Percentiles rank a stretch among this genome's conserved stretches.
phyloP scores from a whole-genome alignment of 2,329 filamentous ascomycete species.

The Metarhizium guizhouense region DNA sequence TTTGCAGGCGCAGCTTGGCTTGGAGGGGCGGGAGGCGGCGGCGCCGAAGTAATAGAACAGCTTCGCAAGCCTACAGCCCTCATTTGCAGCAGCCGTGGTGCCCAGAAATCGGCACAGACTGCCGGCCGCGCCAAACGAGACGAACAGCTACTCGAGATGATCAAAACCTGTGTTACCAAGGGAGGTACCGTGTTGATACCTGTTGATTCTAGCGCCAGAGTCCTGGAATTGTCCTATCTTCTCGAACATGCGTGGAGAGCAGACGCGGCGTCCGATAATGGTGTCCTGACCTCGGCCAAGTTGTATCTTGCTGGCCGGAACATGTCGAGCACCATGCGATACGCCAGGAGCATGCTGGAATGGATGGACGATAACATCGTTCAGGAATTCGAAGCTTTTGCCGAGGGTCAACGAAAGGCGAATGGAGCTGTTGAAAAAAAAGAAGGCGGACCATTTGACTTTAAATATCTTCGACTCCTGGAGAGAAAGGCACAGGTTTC shows the following conservation, averaged over 20 bases:
- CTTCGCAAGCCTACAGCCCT: conserved; percentile 87
- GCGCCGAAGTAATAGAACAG: conserved; percentile 87
- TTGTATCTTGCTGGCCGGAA: conserved; percentile 82
- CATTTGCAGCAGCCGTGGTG: conserved; percentile 80
- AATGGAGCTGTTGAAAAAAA: conserved; percentile 41
- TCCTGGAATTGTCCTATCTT: conserved; percentile 84
- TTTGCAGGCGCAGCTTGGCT: conserved; percentile 91
- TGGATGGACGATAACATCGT: conserved; percentile 99
- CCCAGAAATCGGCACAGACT: conserved; percentile 59
- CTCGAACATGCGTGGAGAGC: conserved; percentile 86
- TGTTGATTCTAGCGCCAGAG: conserved; percentile 88
- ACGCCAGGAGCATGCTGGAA: conserved; percentile 91
- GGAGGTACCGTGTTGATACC: conserved; percentile 91
- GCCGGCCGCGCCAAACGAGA: conserved; percentile 75
- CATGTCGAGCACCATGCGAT: conserved; percentile 78
- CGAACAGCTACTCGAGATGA: conserved; percentile 73
- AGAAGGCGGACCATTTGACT: conserved; percentile 73
- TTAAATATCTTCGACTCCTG: conserved; percentile 73
- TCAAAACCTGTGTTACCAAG: conserved; percentile 66
- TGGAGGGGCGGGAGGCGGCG: conserved; percentile 68
- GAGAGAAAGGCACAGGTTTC: conserved; percentile 76
- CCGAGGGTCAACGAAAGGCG: conserved; percentile 39
- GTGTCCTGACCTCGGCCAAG: conserved; percentile 42
- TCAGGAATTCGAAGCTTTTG: conserved; percentile 75
- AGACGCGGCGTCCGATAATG: conserved; percentile 44